These are phyloP conservation scores for Cyclospora cayetanensis DNA, from an alignment of 169 alveolate species.

Conservation along the genomic window DNA sequence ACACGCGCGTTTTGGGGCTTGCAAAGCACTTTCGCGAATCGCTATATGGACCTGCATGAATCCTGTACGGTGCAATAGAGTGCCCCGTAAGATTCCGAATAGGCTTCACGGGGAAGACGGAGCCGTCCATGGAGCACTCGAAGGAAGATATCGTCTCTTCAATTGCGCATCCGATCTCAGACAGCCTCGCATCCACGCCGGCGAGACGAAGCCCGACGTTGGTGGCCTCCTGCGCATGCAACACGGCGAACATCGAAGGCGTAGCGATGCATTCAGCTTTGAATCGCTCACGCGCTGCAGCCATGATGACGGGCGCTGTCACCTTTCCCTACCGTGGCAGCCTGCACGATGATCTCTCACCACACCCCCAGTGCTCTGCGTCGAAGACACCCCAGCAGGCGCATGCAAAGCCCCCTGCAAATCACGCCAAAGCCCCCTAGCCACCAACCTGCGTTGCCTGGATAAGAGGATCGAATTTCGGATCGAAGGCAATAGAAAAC, in stretches of 20 bases:
- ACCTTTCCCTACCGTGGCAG: neutral
- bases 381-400: neutral
- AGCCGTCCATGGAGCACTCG: constrained; percentile 85
- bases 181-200: constrained; percentile 98
- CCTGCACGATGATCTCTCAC: neutral
- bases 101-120: constrained; percentile 91
- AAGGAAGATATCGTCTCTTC: constrained; percentile 98
- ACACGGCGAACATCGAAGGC: neutral
- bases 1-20: too few species aligned
- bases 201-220: constrained; percentile 98
- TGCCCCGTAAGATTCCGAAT: constrained; percentile 99
- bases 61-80: constrained; percentile 95
- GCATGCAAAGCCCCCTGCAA: neutral
- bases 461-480: constrained; percentile 89
- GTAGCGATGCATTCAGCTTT: too few species aligned
- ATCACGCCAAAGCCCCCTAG: neutral
- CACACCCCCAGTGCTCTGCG: constrained; percentile 17
- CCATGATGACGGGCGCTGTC: too few species aligned
- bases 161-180: constrained; percentile 98
- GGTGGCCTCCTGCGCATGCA: constrained; percentile 97
- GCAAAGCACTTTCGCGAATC: too few species aligned
- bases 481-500: constrained; percentile 93
- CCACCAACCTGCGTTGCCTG: constrained; percentile 88
- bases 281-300: too few species aligned
- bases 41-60: constrained; percentile 96